Evolutionary conservation across 2,329 filamentous ascomycete genomes (phyloP), one percentile per base, ranked within the genome.

Genomic region (Aspergillus novofumigatus): DNA sequence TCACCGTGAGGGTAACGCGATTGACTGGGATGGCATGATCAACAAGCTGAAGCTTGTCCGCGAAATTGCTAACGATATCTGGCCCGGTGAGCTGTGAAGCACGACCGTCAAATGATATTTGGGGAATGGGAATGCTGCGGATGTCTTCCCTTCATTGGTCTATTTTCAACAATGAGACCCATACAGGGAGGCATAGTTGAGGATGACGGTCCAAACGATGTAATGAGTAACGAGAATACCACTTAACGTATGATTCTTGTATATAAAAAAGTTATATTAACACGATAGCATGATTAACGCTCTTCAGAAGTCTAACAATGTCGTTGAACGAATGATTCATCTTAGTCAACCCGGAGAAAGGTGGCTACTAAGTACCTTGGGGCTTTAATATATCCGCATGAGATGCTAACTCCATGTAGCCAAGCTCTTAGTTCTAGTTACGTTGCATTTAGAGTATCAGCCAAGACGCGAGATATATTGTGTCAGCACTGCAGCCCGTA

Each of bases 1-100:
- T 38, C 89, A 92, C 69, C 85, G 87, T 63, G 85, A 83, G 65
- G 89, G 89, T 0, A 91, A 92, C 68, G 81, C 84, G 14, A 78
- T 92, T 54, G 82, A 80, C 23, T 78, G 84, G 60, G 83, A 89
- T 49, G 88, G 89, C 60, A 87, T 92, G 86, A 84, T 84, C 75
- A 84, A 82, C 72, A 92, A 92, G 78, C 74, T 92, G 66, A 78
- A 82, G 62, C 75, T 92, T 53, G 87, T 92, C 20, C 82, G 88
- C 61, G 79, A 85, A 64, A 85, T 92, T 66, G 88, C 89, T 2
- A 83, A 91, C 68, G 84, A 87, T 66, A 82, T 92, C 57, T 92
- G 89, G 89, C 80, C 81, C 3, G 78, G 79, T 21, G 74, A 84
- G 74, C 69, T 76, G 61, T 83, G 61, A 50, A 56, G 53, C 29